Evolutionary conservation across 2,329 filamentous ascomycete species (phyloP).

Genomic region (Curvularia sp.): DNA sequence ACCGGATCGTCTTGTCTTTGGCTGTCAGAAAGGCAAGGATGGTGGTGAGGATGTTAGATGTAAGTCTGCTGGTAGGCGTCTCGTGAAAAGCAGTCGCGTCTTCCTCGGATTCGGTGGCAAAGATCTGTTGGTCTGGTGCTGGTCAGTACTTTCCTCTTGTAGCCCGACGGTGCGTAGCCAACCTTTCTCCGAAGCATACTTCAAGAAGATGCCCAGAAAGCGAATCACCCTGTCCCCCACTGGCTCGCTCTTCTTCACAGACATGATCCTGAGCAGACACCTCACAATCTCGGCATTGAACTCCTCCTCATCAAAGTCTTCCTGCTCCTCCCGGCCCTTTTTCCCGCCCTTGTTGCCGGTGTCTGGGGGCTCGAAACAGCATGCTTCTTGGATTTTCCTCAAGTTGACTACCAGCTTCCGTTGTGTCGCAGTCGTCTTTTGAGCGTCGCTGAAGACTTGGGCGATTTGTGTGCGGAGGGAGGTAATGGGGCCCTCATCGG

Average conservation of each 20-base stretch:
- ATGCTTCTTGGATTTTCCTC: slow-evolving; percentile 88
- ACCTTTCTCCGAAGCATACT: slow-evolving; percentile 69
- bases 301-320: slow-evolving; percentile 80
- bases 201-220: slow-evolving; percentile 87
- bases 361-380: slow-evolving; percentile 64
- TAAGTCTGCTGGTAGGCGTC: slow-evolving; percentile 83
- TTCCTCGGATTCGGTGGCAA: slow-evolving; percentile 61
- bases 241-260: slow-evolving; percentile 88
- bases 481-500: slow-evolving; percentile 74
- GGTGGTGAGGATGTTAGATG: slow-evolving; percentile 73
- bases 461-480: slow-evolving; percentile 77
- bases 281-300: slow-evolving; percentile 88
- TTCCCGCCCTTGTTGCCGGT: slow-evolving; percentile 56
- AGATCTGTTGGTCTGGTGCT: slow-evolving; percentile 41
- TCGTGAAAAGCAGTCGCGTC: slow-evolving; percentile 77
- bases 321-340: slow-evolving; percentile 53
- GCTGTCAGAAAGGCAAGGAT: slow-evolving; percentile 78
- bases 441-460: slow-evolving; percentile 66
- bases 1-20: slow-evolving; percentile 93
- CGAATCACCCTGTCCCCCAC: slow-evolving; percentile 85
- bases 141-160: slow-evolving; percentile 17
- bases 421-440: slow-evolving; percentile 88
- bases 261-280: slow-evolving; percentile 81
- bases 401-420: slow-evolving; percentile 87
- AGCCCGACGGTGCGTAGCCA: slow-evolving; percentile 10